Conservation (phyloP, 139 green algal species). For the Auxenochlorella protothecoides region DNA sequence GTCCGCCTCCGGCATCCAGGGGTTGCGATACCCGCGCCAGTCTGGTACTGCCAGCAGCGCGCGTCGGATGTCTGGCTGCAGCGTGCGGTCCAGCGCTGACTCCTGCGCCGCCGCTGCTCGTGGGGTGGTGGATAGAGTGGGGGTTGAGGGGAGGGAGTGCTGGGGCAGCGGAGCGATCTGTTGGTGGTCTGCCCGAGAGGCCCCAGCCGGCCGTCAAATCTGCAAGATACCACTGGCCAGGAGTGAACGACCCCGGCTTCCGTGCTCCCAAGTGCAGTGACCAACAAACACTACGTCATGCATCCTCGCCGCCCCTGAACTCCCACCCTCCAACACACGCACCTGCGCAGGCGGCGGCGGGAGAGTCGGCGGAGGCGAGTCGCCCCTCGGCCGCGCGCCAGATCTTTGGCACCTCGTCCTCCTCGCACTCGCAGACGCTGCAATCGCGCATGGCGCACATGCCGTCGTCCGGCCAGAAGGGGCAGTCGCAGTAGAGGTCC, state of each 20-base stretch:
- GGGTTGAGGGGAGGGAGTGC: too few relatives aligned
- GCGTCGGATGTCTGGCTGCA: constrained; percentile 27
- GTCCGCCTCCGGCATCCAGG: constrained; percentile 76
- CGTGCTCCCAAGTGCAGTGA: too few relatives aligned
- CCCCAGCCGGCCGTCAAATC: too few relatives aligned
- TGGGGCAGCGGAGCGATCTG: too few relatives aligned
- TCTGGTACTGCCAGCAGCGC: constrained; percentile 37
- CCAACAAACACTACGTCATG: too few relatives aligned
- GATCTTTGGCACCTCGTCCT: constrained; percentile 60
- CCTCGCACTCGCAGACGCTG: constrained; percentile 76
- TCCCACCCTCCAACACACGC: too few relatives aligned
- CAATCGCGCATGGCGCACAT: constrained; percentile 81
- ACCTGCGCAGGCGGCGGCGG: neutral
- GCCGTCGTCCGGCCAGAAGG: constrained; percentile 88
- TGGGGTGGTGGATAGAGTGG: too few relatives aligned
- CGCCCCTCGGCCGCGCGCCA: constrained; percentile 52
- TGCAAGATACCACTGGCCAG: too few relatives aligned
- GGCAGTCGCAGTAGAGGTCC: constrained; percentile 87
- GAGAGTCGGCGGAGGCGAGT: neutral
- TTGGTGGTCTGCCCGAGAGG: too few relatives aligned
- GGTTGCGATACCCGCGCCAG: constrained; percentile 82
- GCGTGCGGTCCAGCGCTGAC: constrained; percentile 32
- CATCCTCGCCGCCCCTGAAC: too few relatives aligned
- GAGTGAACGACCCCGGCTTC: too few relatives aligned
- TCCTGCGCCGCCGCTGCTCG: constrained; percentile 20